Conservation (phyloP, 2,329 filamentous ascomycete genomes). For the Apiospora hydei region DNA sequence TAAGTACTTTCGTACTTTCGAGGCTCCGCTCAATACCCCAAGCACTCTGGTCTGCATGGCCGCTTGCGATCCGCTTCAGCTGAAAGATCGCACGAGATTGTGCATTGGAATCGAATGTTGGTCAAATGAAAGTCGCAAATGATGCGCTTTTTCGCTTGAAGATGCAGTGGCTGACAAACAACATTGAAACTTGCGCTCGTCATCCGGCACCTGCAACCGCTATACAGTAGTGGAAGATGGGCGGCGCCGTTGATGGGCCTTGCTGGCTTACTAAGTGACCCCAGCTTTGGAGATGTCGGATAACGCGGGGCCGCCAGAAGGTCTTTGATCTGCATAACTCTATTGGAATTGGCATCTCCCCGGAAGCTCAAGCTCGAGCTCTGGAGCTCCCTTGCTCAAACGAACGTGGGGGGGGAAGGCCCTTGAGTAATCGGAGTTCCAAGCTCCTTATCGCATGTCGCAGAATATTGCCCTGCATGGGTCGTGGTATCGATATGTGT, state of each 20-base stretch:
- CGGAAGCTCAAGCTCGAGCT: constrained; percentile 1
- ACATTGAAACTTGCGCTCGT: background rate
- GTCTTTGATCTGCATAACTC: background rate
- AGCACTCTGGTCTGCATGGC: background rate
- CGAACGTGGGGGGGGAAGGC: background rate
- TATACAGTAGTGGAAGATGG: background rate
- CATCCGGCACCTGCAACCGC: background rate
- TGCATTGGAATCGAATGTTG: background rate
- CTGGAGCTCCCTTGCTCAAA: background rate
- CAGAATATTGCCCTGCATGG: constrained; percentile 7
- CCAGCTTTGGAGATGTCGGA: background rate
- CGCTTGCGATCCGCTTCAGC: background rate
- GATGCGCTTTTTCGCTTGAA: background rate
- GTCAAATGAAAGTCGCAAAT: background rate
- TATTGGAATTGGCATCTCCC: constrained; percentile 7
- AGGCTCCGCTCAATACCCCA: background rate
- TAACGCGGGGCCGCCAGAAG: background rate
- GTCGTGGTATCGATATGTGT: background rate
- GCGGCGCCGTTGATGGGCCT: background rate
- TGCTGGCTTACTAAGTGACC: background rate
- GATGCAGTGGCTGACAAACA: background rate
- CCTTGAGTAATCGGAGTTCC: background rate
- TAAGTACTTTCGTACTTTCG: constrained; percentile 3
- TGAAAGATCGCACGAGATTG: background rate
- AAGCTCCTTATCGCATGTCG: constrained; percentile 19